Evolutionary conservation across 1,284 basidiomycete species (phyloP).

Genomic region (Porodaedalea pini): DNA sequence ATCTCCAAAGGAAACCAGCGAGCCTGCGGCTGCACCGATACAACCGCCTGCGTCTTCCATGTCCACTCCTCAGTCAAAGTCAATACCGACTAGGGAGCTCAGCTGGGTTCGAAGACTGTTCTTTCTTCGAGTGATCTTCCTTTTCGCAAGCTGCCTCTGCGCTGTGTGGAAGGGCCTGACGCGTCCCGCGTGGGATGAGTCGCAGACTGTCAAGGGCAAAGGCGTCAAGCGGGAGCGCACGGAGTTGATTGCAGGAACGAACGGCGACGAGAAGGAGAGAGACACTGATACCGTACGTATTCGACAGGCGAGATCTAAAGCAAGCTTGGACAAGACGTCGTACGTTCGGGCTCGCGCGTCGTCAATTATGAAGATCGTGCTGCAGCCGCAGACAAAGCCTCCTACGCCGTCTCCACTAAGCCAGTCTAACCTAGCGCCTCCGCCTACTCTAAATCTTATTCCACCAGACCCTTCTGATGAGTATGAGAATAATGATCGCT

Average conservation of each 20-base stretch:
- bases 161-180: slow-evolving; percentile 43
- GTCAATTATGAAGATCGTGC: slow-evolving; percentile 4
- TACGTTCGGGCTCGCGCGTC: slow-evolving; percentile 11
- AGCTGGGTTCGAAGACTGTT: slow-evolving; percentile 45
- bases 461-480: slow-evolving; percentile 3
- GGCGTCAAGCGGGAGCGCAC: slow-evolving; percentile 28
- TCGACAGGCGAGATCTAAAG: slow-evolving; percentile 1
- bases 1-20: slow-evolving; percentile 1
- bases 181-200: slow-evolving; percentile 21
- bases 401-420: slow-evolving; percentile 20
- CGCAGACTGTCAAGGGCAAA: slow-evolving; percentile 13
- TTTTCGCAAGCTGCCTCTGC: slow-evolving; percentile 51
- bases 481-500: background rate
- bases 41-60: slow-evolving; percentile 27
- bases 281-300: slow-evolving; percentile 36
- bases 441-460: slow-evolving; percentile 16
- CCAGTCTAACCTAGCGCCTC: slow-evolving; percentile 14
- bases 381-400: slow-evolving; percentile 10
- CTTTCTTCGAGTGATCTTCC: slow-evolving; percentile 48
- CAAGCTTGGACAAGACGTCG: background rate
- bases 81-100: slow-evolving; percentile 1
- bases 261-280: slow-evolving; percentile 34
- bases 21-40: slow-evolving; percentile 22
- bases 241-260: slow-evolving; percentile 29
- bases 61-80: slow-evolving; percentile 28